These are phyloP conservation scores for Carex sylvatica DNA, from an alignment of 202 grass and related monocot species.

Conservation along the genomic window DNA sequence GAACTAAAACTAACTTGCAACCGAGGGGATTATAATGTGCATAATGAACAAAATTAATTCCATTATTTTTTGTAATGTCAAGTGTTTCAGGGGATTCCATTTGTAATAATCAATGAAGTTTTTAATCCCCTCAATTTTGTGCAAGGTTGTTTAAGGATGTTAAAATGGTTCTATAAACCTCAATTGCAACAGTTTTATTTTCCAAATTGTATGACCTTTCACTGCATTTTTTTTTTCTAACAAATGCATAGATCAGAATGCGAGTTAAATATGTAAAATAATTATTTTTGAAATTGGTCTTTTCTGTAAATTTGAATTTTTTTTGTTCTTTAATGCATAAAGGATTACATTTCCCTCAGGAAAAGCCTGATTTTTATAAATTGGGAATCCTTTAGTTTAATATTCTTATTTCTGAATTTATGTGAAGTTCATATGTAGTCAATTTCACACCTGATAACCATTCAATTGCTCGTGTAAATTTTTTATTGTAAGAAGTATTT, in stretches of 20 bases:
- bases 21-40: slow-evolving; percentile 2
- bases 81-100: not conserved
- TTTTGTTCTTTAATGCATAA: too few relatives aligned
- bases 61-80: not conserved
- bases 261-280: not conserved
- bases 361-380: too few relatives aligned
- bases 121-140: not conserved
- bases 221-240: not conserved
- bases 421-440: too few relatives aligned
- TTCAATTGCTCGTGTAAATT: too few relatives aligned
- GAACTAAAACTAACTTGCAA: not conserved
- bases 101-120: too few relatives aligned
- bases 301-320: too few relatives aligned
- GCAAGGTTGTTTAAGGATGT: slow-evolving; percentile 1
- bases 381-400: too few relatives aligned
- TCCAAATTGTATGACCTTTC: not conserved
- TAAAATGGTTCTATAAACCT: not conserved
- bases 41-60: not conserved
- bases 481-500: too few relatives aligned
- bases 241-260: not conserved
- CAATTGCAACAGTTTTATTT: not conserved
- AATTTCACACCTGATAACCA: too few relatives aligned
- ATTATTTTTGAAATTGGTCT: not conserved
- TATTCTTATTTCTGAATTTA: too few relatives aligned
- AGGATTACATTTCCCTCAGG: too few relatives aligned